phyloP scores from a whole-genome alignment of 139 green algal species.

The Ulvella scutata region DNA sequence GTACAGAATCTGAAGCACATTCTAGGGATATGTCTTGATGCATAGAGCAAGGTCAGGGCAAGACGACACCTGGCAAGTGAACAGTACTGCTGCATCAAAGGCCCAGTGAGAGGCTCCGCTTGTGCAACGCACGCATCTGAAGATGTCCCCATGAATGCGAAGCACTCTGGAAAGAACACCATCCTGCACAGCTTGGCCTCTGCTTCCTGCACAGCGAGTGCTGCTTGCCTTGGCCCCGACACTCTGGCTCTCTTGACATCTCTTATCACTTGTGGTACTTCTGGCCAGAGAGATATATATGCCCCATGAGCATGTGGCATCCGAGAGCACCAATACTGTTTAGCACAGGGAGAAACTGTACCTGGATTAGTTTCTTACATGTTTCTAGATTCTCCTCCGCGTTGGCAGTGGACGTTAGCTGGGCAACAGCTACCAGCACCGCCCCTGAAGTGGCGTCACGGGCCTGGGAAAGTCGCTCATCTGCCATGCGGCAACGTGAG shows the following conservation, averaged over 20 bases:
- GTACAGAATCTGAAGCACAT: not conserved
- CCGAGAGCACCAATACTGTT: too few species aligned
- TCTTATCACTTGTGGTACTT: too few species aligned
- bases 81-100: slow-evolving; percentile 53
- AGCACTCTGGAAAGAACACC: slow-evolving; percentile 92
- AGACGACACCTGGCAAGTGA: slow-evolving; percentile 43
- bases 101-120: slow-evolving; percentile 57
- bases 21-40: not conserved
- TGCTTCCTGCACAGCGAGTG: slow-evolving; percentile 22
- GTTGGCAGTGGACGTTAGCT: not conserved
- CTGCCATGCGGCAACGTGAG: too few species aligned
- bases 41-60: too few species aligned
- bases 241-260: too few species aligned
- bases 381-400: not conserved
- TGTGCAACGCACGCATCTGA: slow-evolving; percentile 39
- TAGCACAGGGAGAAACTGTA: too few species aligned
- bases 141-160: slow-evolving; percentile 71
- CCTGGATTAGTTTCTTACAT: not conserved
- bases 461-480: too few species aligned
- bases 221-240: too few species aligned
- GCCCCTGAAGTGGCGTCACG: too few species aligned
- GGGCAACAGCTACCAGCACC: not conserved
- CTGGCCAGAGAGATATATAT: too few species aligned
- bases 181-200: slow-evolving; percentile 26
- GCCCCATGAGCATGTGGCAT: too few species aligned